Evolutionary conservation across 306 rosid genomes (phyloP).

Genomic region (Hylodesmum podocarpum): DNA sequence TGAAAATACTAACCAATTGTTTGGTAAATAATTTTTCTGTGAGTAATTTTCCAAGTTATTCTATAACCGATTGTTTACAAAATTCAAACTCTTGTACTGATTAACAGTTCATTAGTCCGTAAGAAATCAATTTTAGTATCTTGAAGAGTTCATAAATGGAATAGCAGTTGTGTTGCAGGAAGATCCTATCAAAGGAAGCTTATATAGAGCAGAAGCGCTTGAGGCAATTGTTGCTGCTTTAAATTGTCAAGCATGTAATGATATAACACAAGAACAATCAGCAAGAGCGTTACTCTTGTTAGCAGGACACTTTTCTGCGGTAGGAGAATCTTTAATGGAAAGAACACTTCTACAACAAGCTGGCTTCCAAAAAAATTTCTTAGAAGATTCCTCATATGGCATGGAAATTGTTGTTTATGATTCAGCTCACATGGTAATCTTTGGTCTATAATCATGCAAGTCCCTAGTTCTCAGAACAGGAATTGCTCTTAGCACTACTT

Average conservation of each 20-base stretch:
- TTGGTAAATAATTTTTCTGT: background rate
- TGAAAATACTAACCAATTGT: background rate
- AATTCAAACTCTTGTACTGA: background rate
- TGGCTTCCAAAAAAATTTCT: constrained; percentile 45
- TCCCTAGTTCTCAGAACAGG: background rate
- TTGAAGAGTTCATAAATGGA: constrained; percentile 49
- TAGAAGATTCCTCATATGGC: constrained; percentile 36
- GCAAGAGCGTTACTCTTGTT: constrained; percentile 62
- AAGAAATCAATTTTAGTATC: background rate
- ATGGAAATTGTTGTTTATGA: constrained; percentile 38
- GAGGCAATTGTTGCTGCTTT: constrained; percentile 59
- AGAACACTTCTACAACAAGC: constrained; percentile 60
- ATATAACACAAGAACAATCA: constrained; percentile 48
- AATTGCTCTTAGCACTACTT: background rate
- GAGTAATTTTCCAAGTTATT: background rate
- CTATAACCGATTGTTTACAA: background rate
- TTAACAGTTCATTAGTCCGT: background rate
- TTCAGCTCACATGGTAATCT: constrained; percentile 39
- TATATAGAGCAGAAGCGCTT: constrained; percentile 72
- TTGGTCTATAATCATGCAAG: background rate
- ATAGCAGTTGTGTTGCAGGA: constrained; percentile 72
- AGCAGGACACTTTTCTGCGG: constrained; percentile 54
- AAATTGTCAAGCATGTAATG: constrained; percentile 37
- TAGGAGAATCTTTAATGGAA: constrained; percentile 54
- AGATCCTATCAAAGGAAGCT: constrained; percentile 50